Base-by-base conservation (phyloP, 345 rosid genomes). In the Camelina neglecta region DNA sequence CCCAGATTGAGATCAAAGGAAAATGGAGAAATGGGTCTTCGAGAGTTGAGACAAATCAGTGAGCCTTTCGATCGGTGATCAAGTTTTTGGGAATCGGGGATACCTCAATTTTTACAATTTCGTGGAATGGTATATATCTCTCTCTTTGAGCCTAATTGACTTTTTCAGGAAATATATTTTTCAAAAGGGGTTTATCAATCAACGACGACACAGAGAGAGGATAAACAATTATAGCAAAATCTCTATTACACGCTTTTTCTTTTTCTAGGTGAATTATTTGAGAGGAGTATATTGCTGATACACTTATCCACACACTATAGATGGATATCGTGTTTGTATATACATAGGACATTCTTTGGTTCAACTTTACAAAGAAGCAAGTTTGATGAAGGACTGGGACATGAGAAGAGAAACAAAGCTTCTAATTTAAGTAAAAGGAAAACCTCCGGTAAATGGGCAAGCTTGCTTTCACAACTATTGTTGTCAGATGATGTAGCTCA, bases 1-100 rank as follows among this genome's bases (percentile, higher is more conserved):
- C 81, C 59, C 73, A 78, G 77, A 72, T 72, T 72, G 65, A 67
- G 77, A 60, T 78, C 64, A 24, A 53, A 53, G 35, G 73, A 31
- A 23, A 50, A 66, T 18, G 26, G 59, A 60, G 69, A 59, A 72
- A 72, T 50, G 65, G 74, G 45, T 72, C 44, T 66, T 71, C 73
- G 60, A 39, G 5, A 20, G 1, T 49, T 50, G 55, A 50, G 5
- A 50, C 5, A 50, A 23, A 24, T 4, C 55, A 18, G 55, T 50
- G 11, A 50, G 55, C 51, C 51, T n/a, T 47, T 47, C 51, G 54
- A 49, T 49, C 54, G 26, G 24, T n/a, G 66, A 64, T 76, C 53
- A 47, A 12, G 4, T 26, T 42, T 26, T 42, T 31, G 66, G 35
- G 15, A 39, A 61, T 21, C 4, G 24, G 20, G 12, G 20, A 21